phyloP scores from a whole-genome alignment of 768 basidiomycete genomes.

The Lactarius hatsudake region DNA sequence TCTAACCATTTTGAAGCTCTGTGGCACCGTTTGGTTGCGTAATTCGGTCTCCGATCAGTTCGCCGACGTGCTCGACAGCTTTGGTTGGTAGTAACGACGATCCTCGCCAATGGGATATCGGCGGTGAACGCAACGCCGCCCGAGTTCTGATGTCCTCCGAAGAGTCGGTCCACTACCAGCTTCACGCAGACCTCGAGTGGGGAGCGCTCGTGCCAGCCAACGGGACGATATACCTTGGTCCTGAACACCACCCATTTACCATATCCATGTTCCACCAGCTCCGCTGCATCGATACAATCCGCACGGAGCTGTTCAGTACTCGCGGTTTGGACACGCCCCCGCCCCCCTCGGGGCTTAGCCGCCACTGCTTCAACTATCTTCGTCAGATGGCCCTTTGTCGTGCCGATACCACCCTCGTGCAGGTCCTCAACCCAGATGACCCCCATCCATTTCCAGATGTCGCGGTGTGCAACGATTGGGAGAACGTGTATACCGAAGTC shows the following conservation, averaged over 20 bases:
- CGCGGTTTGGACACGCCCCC: conserved; percentile 32
- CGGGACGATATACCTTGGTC: not conserved
- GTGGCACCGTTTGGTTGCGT: not conserved
- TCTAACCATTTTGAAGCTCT: not conserved
- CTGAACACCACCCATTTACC: conserved; percentile 27
- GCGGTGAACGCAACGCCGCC: not conserved
- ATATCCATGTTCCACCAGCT: conserved; percentile 48
- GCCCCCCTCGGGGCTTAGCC: conserved; percentile 31
- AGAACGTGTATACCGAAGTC: conserved; percentile 1
- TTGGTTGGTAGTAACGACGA: not conserved
- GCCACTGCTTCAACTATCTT: conserved; percentile 41
- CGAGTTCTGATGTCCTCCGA: conserved; percentile 8
- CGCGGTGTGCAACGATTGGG: conserved; percentile 10
- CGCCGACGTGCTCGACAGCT: not conserved
- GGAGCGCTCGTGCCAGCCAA: not conserved
- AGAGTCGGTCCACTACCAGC: conserved; percentile 2
- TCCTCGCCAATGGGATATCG: conserved; percentile 2
- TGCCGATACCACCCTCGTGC: conserved; percentile 38
- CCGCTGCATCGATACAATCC: conserved; percentile 38
- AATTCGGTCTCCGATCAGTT: not conserved
- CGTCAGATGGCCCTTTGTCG: conserved; percentile 39
- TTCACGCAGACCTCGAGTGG: conserved; percentile 1
- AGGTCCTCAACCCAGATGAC: not conserved
- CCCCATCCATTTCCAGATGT: not conserved
- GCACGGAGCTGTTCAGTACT: conserved; percentile 28